Evolutionary conservation across 495 filamentous ascomycete genomes (phyloP).

Genomic region (Podospora appendiculata): DNA sequence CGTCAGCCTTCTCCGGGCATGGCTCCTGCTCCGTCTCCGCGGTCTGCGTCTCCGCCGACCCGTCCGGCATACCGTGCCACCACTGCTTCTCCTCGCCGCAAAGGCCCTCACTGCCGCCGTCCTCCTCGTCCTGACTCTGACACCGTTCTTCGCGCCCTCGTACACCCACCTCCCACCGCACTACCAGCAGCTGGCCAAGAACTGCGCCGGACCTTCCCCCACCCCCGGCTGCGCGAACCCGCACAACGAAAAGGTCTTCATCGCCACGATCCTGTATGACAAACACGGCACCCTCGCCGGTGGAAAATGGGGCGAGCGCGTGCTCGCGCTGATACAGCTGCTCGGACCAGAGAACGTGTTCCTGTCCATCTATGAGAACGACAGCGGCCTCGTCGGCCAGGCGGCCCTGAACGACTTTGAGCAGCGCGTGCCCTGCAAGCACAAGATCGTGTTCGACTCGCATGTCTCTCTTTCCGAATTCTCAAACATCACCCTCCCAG

Average conservation of each 20-base stretch:
- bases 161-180: slow-evolving; percentile 43
- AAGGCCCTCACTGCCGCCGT: neutral
- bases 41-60: neutral
- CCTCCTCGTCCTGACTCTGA: slow-evolving; percentile 28
- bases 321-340: slow-evolving; percentile 56
- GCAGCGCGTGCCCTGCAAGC: slow-evolving; percentile 35
- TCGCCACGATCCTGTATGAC: slow-evolving; percentile 70
- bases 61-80: neutral
- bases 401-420: slow-evolving; percentile 35
- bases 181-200: slow-evolving; percentile 31
- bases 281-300: slow-evolving; percentile 42
- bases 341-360: slow-evolving; percentile 49
- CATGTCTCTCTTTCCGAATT: slow-evolving; percentile 46
- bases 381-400: slow-evolving; percentile 42
- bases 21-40: neutral
- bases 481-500: slow-evolving; percentile 50
- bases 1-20: neutral
- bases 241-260: slow-evolving; percentile 61
- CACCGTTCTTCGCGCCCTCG: slow-evolving; percentile 49
- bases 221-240: slow-evolving; percentile 53
- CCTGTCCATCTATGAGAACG: slow-evolving; percentile 64
- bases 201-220: slow-evolving; percentile 14
- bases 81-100: neutral
- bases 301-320: slow-evolving; percentile 58
- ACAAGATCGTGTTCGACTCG: slow-evolving; percentile 44